Evolutionary conservation across 495 filamentous ascomycete species (phyloP), one percentile per base, ranked within the genome.

Genomic region (Tuber microsphaerosporum): DNA sequence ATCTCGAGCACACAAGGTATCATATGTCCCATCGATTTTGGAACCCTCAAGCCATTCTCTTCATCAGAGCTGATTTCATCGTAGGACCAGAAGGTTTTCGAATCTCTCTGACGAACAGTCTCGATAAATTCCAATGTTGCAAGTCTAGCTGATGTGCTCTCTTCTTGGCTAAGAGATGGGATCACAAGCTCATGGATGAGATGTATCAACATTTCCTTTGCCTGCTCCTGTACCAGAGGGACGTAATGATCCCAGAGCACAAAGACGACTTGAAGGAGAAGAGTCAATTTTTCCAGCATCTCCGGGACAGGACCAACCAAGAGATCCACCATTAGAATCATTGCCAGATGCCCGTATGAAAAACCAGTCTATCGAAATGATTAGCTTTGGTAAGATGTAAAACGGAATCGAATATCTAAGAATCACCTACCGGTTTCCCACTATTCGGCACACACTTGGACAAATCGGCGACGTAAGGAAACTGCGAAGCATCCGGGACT

Each of bases 171-270:
- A 69, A 97, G 88, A 75, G 91, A 92, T 1, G 96, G 95, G 51
- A 97, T 94, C 43, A 99, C 92, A 22, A 99, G 88, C 82, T 98
- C 96, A 81, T 99, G 95, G 70, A 99, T 97, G 14, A 99, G 87
- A 86, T 99, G 95, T 45, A 99, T 94, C 22, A 98, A 88, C 95
- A 99, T 97, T 81, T 99, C 95, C 69, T 94, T 90, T 61, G 95
- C 94, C 83, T 98, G 94, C 76, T 98, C 95, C 80, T 97, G 95
- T 1, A 99, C 94, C 19, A 97, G 89, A n/a, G 92, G 88, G 3
- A 91, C 96, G 80, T 98, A 96, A 74, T 97, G 93, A 82, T 99
- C 95, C 95, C 95, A 99, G 19, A 97, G 88, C 2, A 97, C 93
- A 46, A 95, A 91, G 22, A 97, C 90, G 22, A 96, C 93, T 84